Percentiles rank a stretch among this genome's conserved stretches.
phyloP scores from a whole-genome alignment of 2,329 filamentous ascomycete species.

The Gyromitra esculenta region DNA sequence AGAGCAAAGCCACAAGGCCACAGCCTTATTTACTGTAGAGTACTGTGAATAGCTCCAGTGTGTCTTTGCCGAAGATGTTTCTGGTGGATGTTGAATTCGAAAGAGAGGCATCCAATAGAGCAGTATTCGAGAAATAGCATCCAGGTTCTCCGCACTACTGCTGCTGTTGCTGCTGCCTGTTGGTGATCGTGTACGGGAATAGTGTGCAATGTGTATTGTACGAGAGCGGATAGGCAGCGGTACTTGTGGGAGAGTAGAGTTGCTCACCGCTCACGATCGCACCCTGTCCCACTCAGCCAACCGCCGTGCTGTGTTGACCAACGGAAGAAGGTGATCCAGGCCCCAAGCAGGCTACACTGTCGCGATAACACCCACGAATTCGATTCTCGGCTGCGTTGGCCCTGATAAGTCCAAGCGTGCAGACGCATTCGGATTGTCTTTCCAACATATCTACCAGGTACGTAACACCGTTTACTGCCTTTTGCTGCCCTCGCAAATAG shows the following conservation, averaged over 20 bases:
- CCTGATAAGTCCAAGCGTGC: conserved; percentile 46
- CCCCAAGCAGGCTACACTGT: conserved; percentile 30
- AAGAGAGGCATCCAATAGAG: conserved; percentile 26
- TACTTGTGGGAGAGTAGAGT: conserved; percentile 48
- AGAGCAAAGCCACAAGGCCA: conserved; percentile 47
- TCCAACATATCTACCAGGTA: conserved; percentile 25
- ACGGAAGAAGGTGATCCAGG: conserved; percentile 30
- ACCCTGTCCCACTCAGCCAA: conserved; percentile 44
- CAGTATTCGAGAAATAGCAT: conserved; percentile 35
- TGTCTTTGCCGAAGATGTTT: conserved; percentile 20
- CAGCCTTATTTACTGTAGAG: conserved; percentile 6
- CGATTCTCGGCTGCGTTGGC: conserved; percentile 50
- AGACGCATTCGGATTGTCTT: conserved; percentile 46
- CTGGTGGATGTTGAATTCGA: conserved; percentile 15
- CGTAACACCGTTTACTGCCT: conserved; percentile 49
- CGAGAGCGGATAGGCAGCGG: conserved; percentile 40
- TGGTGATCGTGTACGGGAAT: conserved; percentile 27
- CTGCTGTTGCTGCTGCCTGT: conserved; percentile 27
- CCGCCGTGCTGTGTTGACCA: conserved; percentile 28
- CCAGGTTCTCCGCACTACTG: conserved; percentile 34
- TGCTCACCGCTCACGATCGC: conserved; percentile 48
- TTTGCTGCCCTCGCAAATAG: conserved; percentile 47
- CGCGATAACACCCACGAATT: conserved; percentile 51
- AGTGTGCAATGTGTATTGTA: conserved; percentile 7
- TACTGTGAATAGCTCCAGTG: background rate